phyloP scores from a whole-genome alignment of 768 basidiomycete species.

The Sarcodon sp. region DNA sequence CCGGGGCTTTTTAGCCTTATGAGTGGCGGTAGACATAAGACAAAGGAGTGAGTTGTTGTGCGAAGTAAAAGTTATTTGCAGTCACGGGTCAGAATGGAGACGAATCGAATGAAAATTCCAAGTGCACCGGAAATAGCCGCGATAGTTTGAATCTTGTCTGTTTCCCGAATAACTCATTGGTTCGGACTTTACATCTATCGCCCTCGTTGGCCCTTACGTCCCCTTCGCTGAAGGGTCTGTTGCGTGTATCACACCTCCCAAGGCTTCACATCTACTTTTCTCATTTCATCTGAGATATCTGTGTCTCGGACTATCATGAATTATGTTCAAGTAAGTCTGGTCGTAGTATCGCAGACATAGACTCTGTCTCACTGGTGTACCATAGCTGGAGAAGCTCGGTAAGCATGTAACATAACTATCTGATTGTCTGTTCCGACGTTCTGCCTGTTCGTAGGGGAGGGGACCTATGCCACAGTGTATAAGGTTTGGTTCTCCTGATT shows the following conservation, averaged over 20 bases:
- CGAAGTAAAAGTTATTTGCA: constrained; percentile 23
- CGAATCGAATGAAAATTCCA: too few relatives aligned
- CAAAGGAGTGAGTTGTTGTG: neutral
- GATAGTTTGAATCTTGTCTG: too few relatives aligned
- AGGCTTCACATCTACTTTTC: neutral
- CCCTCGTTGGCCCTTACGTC: too few relatives aligned
- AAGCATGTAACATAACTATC: neutral
- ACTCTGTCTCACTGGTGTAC: constrained; percentile 4
- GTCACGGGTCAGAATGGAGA: neutral
- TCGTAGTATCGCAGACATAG: neutral
- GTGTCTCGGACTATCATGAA: constrained; percentile 24
- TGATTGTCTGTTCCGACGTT: constrained; percentile 3
- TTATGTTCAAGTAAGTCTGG: constrained; percentile 38
- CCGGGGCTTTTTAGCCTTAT: constrained; percentile 38
- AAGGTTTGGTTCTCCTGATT: constrained; percentile 47
- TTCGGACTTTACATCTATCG: too few relatives aligned
- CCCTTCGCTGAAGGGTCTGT: too few relatives aligned
- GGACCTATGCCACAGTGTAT: constrained; percentile 95
- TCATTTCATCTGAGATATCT: neutral
- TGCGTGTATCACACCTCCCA: neutral
- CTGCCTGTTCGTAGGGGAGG: constrained; percentile 43
- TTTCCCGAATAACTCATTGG: too few relatives aligned
- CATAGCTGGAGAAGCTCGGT: constrained; percentile 79
- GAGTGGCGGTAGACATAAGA: constrained; percentile 6
- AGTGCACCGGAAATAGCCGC: too few relatives aligned